A percentile compares a stretch with the other conserved stretches of the same genome.
Conservation (phyloP, 2,329 filamentous ascomycete species). For the Fusarium tricinctum region DNA sequence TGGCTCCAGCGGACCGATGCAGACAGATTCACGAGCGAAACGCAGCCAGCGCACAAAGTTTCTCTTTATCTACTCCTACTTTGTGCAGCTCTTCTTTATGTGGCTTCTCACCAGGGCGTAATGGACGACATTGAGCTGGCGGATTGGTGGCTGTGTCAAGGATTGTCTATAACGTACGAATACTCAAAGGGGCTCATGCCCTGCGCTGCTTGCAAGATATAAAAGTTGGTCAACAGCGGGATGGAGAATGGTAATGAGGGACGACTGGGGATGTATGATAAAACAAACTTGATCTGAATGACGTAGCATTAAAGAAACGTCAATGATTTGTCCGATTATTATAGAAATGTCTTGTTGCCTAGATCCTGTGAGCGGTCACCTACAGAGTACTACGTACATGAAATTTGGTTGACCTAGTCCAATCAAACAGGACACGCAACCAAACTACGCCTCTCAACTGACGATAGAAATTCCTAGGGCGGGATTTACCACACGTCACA, state of each 20-base stretch:
- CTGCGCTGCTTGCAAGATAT: neutral
- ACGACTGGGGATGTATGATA: constrained; percentile 38
- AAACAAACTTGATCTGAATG: constrained; percentile 24
- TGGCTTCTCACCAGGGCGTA: constrained; percentile 73
- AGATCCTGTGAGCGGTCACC: neutral
- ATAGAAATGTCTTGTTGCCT: constrained; percentile 1
- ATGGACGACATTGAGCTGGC: constrained; percentile 7
- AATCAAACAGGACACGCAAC: constrained; percentile 15
- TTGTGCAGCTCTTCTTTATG: constrained; percentile 96
- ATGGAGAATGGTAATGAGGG: constrained; percentile 31
- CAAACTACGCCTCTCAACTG: constrained; percentile 1
- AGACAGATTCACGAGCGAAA: constrained; percentile 84
- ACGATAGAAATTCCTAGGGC: neutral
- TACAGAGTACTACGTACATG: neutral
- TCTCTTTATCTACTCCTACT: constrained; percentile 92
- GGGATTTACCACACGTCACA: neutral
- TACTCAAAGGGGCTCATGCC: constrained; percentile 5
- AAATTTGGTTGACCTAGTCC: neutral
- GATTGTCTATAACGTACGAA: constrained; percentile 1
- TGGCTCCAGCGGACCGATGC: constrained; percentile 74
- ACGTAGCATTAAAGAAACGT: constrained; percentile 28
- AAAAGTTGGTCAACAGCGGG: constrained; percentile 11
- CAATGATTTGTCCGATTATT: constrained; percentile 18
- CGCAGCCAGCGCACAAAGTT: constrained; percentile 91
- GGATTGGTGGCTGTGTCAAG: constrained; percentile 6